A percentile compares a stretch with the other conserved stretches of the same genome.
Evolutionary conservation across 495 filamentous ascomycete genomes (phyloP).

Genomic region (Lasiosphaeriaceae sp.): DNA sequence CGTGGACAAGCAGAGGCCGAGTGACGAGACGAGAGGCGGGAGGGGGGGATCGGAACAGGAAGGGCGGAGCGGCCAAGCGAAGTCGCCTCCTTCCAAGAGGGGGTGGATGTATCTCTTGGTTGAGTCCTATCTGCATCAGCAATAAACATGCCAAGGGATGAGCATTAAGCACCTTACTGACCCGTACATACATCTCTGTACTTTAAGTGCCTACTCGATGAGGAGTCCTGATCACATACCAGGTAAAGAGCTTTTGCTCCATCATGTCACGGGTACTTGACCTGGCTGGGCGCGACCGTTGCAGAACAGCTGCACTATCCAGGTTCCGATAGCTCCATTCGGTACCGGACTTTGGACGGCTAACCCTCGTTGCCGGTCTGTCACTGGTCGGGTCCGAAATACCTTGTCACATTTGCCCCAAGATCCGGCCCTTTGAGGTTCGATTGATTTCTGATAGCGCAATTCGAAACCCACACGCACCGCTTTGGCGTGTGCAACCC

Average conservation of each 20-base stretch:
- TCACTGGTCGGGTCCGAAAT: neutral
- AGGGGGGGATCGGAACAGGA: too few species aligned
- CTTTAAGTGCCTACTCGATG: too few species aligned
- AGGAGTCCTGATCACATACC: too few species aligned
- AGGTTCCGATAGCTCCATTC: slow-evolving; percentile 14
- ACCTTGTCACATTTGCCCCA: slow-evolving; percentile 5
- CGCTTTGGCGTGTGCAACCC: too few species aligned
- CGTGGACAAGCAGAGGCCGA: neutral
- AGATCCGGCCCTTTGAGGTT: slow-evolving; percentile 20
- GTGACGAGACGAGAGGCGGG: neutral
- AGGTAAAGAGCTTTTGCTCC: neutral
- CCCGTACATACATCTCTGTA: too few species aligned
- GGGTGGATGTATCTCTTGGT: neutral
- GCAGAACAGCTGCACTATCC: slow-evolving; percentile 1
- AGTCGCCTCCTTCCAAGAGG: neutral
- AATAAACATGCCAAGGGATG: too few species aligned
- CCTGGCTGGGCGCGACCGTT: slow-evolving; percentile 1
- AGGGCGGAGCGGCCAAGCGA: neutral
- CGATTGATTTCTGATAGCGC: slow-evolving; percentile 2
- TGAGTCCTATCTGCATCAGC: neutral
- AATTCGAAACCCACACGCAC: too few species aligned
- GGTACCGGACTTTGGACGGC: slow-evolving; percentile 14
- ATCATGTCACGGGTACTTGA: slow-evolving; percentile 8
- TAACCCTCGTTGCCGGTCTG: neutral
- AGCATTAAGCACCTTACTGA: too few species aligned